Base-by-base conservation (phyloP, 306 rosid genomes). In the Phaseolus lunatus region DNA sequence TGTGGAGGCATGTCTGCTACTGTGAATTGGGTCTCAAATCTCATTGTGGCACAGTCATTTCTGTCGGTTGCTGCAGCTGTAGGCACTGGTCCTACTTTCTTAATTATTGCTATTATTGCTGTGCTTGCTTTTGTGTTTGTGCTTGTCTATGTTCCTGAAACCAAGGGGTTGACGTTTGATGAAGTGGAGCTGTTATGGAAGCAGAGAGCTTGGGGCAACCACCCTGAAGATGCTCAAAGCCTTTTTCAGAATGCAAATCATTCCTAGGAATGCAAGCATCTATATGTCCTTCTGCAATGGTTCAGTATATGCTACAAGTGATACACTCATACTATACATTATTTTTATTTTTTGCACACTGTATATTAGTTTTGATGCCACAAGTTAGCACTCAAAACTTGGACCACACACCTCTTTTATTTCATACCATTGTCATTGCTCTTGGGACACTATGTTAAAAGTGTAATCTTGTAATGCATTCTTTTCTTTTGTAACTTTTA, bases 1-100 rank as follows among this genome's bases (percentile, higher is more conserved):
- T 94, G 98, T 14, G 96, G 97, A 18, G 98, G 98, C 56, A 92
- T 94, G 98, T 88, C 98, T 0, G 98, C 98, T 68, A 92, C 96
- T 35, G 95, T 94, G 56, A 88, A 89, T 70, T 94, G 98, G 98
- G 31, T 94, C 62, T 89, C 98, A 15, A 94, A 94, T 82, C 85
- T 94, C 77, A 89, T 94, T 37, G 95, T 94, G 49, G 84, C 94
- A 39, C 86, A 88, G 84, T 56, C 92, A 7, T 94, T 94, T 77
- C 92, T 94, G 56, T 86, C 98, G 2, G 7, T 92, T 7, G 89
- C 89, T 37, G 94, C 80, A n/a, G 89, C 83, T 6, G 82, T 57
- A 1, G 98, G 98, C 67, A 84, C 94, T 9, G 97, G 93, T 50
- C 33, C 89, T 3, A 92, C 98, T 5, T 94, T 94, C 89, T 79